phyloP scores from a whole-genome alignment of 768 basidiomycete genomes.

The Lyophyllum semitale region DNA sequence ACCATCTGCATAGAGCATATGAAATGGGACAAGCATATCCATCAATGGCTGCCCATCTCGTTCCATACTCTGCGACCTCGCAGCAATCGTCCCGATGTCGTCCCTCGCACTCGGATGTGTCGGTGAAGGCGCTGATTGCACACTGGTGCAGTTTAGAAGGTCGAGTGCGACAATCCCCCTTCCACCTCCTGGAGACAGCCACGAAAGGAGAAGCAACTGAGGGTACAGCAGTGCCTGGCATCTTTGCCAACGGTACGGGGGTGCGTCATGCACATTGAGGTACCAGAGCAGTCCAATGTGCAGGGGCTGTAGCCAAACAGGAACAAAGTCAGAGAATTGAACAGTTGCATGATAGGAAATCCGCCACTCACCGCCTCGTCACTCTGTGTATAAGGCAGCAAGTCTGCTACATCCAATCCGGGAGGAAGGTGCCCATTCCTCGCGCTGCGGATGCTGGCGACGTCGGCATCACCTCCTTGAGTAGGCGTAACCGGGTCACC shows the following conservation, averaged over 20 bases:
- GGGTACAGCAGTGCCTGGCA: constrained; percentile 83
- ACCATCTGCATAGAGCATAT: constrained; percentile 87
- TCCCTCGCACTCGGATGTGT: constrained; percentile 79
- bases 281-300: constrained; percentile 89
- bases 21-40: constrained; percentile 86
- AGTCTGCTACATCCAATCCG: constrained; percentile 44
- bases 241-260: constrained; percentile 79
- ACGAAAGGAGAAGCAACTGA: constrained; percentile 83
- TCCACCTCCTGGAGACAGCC: constrained; percentile 83
- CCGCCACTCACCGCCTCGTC: constrained; percentile 44
- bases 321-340: constrained; percentile 16
- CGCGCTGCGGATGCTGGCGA: constrained; percentile 30
- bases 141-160: constrained; percentile 82
- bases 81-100: constrained; percentile 87
- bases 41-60: constrained; percentile 51
- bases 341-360: constrained; percentile 3
- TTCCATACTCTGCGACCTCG: constrained; percentile 57
- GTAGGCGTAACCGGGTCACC: constrained; percentile 24
- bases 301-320: constrained; percentile 61
- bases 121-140: constrained; percentile 81
- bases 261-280: constrained; percentile 84
- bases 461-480: constrained; percentile 23
- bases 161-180: constrained; percentile 87
- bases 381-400: constrained; percentile 50
- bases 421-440: constrained; percentile 39